phyloP scores from a whole-genome alignment of 371 early-diverging fungal species.

The Haplosporangium sp. region DNA sequence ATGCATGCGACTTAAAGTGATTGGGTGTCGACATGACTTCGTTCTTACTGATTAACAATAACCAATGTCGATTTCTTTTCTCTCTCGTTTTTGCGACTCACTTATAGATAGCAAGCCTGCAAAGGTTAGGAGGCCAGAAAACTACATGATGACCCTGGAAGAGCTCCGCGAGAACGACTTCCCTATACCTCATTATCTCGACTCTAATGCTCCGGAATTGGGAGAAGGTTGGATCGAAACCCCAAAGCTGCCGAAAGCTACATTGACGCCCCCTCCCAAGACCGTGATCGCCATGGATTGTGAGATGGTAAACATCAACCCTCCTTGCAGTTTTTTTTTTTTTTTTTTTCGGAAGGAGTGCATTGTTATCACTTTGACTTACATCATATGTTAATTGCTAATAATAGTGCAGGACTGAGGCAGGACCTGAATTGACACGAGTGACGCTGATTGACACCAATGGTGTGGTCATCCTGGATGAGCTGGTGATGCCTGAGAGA shows the following conservation, averaged over 20 bases:
- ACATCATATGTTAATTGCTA: neutral
- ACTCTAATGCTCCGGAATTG: conserved; percentile 18
- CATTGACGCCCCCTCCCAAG: conserved; percentile 38
- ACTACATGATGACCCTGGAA: conserved; percentile 61
- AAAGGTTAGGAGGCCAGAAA: conserved; percentile 57
- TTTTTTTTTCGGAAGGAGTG: neutral
- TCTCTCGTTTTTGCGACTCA: neutral
- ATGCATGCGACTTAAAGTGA: too few relatives aligned
- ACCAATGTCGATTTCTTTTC: neutral
- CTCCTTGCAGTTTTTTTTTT: neutral
- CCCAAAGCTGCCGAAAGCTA: conserved; percentile 39
- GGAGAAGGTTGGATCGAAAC: conserved; percentile 67
- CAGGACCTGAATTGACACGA: conserved; percentile 79
- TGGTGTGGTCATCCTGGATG: conserved; percentile 70
- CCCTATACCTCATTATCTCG: conserved; percentile 65
- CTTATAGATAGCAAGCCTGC: conserved; percentile 15
- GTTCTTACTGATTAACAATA: neutral
- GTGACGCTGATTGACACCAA: conserved; percentile 70
- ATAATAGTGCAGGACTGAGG: conserved; percentile 69
- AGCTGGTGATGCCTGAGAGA: conserved; percentile 73
- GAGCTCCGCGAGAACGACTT: conserved; percentile 61
- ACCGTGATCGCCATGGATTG: conserved; percentile 81
- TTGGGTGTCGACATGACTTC: too few relatives aligned
- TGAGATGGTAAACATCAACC: conserved; percentile 75
- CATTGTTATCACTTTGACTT: neutral